These are phyloP conservation scores for Lobosporangium transversale DNA, from an alignment of 192 early-diverging fungal species.

Conservation along the genomic window DNA sequence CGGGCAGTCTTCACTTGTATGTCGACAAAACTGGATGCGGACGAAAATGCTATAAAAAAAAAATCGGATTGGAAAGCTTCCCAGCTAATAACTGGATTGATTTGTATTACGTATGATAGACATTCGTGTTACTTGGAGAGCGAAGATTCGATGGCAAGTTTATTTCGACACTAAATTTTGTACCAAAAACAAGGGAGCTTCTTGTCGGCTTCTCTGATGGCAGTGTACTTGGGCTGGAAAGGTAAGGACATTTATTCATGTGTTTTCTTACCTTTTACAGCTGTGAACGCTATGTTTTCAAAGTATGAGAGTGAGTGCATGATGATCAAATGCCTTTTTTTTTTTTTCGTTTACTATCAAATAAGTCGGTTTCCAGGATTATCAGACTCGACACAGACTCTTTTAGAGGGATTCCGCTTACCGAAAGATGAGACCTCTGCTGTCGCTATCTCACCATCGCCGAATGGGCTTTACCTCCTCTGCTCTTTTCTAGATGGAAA, in stretches of 20 bases:
- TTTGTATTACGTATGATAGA: too few species aligned
- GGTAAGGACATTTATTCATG: slow-evolving; percentile 10
- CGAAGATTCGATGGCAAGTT: slow-evolving; percentile 39
- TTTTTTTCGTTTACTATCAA: too few species aligned
- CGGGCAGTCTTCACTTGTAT: slow-evolving; percentile 45
- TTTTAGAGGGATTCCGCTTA: slow-evolving; percentile 24
- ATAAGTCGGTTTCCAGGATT: slow-evolving; percentile 35
- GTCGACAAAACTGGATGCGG: too few species aligned
- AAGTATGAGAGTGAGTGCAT: too few species aligned
- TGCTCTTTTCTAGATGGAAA: slow-evolving; percentile 16
- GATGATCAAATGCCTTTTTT: too few species aligned
- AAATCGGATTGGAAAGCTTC: too few species aligned
- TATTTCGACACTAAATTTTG: slow-evolving; percentile 19
- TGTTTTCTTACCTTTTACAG: neutral
- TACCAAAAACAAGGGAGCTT: slow-evolving; percentile 37
- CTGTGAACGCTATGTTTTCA: too few species aligned
- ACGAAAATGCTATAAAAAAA: too few species aligned
- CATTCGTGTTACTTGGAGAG: slow-evolving; percentile 47
- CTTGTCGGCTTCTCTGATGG: slow-evolving; percentile 45
- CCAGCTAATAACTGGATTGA: too few species aligned
- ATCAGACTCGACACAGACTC: slow-evolving; percentile 14
- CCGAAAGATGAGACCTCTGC: slow-evolving; percentile 6
- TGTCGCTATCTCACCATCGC: slow-evolving; percentile 29
- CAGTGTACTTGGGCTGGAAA: slow-evolving; percentile 39
- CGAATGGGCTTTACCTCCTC: slow-evolving; percentile 26